Base-by-base conservation (phyloP, 352 stramenopile species). In the Pythium guiyangense region DNA sequence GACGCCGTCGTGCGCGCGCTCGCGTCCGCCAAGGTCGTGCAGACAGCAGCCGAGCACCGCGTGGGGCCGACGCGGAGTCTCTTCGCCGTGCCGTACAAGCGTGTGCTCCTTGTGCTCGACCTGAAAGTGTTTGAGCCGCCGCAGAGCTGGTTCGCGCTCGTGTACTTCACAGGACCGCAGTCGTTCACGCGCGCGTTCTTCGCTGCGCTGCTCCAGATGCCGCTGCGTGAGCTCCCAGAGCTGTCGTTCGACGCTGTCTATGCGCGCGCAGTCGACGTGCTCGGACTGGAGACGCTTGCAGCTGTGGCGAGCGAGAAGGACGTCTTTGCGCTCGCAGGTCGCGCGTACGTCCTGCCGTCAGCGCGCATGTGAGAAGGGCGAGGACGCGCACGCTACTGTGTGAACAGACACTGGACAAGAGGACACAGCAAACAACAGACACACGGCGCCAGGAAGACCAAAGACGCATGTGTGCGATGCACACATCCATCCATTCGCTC, bases 101-200 rank as follows among this genome's bases (percentile, higher is more conserved):
- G 53, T 11, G 54, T 54, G 9, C 65, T 45, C 0, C 56, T 94
- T 49, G 56, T 92, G 10, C 60, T 92, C 29, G 82, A 94, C 52
- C 52, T 92, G 22, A 94, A 92, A 49, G 71, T 85, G 22, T 88
- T 77, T 45, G 31, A 56, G 22, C 71, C 66, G 0, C 82, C 82
- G 2, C 67, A 60, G 56, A 91, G 75, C 39, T 91, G 74, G 74
- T 74, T 92, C 52, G 82, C 75, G 3, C 55, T 92, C 62, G 50
- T 90, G 29, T 92, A 89, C 51, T 94, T 86, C 58, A 92, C 81
- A 6, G 80, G 82, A 3, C 79, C 80, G 3, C 79, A 90, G 40
- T 49, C 52, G 42, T 92, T 88, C 57, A 69, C 64, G 4, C 29
- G 70, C 2, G 51, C 59, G 27, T 88, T 86, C 39, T 84, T 85